Conservation (phyloP, 306 rosid genomes). For the Vachellia pachyceras region DNA sequence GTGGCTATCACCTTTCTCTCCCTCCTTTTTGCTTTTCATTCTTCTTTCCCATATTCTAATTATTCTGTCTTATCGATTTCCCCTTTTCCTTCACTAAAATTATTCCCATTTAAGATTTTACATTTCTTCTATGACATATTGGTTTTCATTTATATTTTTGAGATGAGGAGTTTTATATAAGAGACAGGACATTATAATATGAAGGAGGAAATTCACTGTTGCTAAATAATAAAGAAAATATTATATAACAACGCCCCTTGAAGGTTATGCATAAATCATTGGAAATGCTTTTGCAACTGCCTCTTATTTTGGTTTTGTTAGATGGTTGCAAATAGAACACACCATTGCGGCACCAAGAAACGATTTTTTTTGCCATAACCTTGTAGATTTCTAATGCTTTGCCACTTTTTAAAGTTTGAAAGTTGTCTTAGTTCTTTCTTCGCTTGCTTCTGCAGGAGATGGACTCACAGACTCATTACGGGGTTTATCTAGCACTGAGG, state of each 20-base stretch:
- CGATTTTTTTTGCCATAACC: neutral
- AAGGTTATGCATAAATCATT: neutral
- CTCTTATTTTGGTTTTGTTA: neutral
- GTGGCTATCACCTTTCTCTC: too few relatives aligned
- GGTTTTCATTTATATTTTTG: too few relatives aligned
- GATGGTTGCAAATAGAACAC: neutral
- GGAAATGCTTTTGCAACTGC: neutral
- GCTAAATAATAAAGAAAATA: conserved; percentile 9
- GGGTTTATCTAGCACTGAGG: conserved; percentile 86
- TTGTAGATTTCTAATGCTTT: conserved; percentile 21
- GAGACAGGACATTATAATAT: neutral
- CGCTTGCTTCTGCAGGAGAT: conserved; percentile 64
- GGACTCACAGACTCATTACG: conserved; percentile 87
- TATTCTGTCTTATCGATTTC: too few relatives aligned
- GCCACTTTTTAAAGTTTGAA: conserved; percentile 25
- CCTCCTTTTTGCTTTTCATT: too few relatives aligned
- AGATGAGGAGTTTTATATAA: neutral
- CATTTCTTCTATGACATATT: too few relatives aligned
- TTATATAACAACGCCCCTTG: neutral
- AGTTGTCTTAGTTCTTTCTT: conserved; percentile 8
- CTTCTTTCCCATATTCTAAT: too few relatives aligned
- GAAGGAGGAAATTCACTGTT: neutral
- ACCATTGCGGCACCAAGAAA: neutral
- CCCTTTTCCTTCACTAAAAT: too few relatives aligned
- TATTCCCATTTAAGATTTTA: too few relatives aligned